phyloP scores from a whole-genome alignment of 2,329 filamentous ascomycete genomes.

The Aspergillus oerlinghausenensis region DNA sequence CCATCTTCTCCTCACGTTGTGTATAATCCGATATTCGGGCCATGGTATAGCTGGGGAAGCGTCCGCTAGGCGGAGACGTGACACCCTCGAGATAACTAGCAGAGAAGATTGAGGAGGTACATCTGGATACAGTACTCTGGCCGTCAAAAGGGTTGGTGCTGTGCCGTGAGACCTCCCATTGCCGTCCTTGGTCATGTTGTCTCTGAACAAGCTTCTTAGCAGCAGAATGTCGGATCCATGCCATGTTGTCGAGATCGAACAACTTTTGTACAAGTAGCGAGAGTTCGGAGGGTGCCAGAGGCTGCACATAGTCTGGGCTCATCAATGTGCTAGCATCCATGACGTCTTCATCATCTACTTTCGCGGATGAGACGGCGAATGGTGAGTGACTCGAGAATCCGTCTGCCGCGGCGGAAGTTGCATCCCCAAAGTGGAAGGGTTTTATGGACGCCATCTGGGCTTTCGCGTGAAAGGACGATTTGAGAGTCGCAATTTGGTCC shows the following conservation, averaged over 20 bases:
- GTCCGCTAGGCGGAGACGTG: constrained; percentile 19
- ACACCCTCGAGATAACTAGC: constrained; percentile 24
- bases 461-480: constrained; percentile 45
- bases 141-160: constrained; percentile 29
- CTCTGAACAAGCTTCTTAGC: constrained; percentile 77
- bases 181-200: constrained; percentile 43
- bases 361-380: constrained; percentile 73
- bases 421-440: constrained; percentile 62
- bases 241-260: constrained; percentile 71
- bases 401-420: constrained; percentile 20
- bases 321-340: constrained; percentile 94
- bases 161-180: neutral
- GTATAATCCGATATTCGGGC: constrained; percentile 58
- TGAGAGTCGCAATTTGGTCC: constrained; percentile 55
- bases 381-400: constrained; percentile 42
- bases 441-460: constrained; percentile 49
- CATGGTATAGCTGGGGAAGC: constrained; percentile 52
- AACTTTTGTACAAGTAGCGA: constrained; percentile 63
- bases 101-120: constrained; percentile 20
- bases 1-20: constrained; percentile 56
- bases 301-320: constrained; percentile 84
- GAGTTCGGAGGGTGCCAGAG: constrained; percentile 73
- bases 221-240: constrained; percentile 76
- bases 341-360: constrained; percentile 66
- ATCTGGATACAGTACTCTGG: constrained; percentile 7